Conservation (phyloP, 345 rosid species). For the Lepidium africanum region DNA sequence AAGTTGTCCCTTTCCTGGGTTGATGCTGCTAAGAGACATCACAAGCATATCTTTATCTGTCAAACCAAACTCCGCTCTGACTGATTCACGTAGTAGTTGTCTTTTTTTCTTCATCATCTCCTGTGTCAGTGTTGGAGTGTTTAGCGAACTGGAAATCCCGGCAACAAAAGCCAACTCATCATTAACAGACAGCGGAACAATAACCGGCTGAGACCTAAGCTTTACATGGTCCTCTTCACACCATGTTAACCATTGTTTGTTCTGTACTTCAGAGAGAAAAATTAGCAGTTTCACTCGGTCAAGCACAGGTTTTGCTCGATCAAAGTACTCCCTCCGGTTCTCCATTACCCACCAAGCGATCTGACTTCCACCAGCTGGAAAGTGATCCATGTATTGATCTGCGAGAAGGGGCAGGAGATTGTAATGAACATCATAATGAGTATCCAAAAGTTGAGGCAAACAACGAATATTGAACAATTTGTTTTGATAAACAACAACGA, state of each 20-base stretch:
- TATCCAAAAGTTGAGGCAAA: neutral
- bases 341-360: constrained; percentile 99
- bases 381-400: constrained; percentile 80
- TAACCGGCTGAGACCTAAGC: constrained; percentile 74
- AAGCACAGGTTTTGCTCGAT: constrained; percentile 69
- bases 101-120: constrained; percentile 61
- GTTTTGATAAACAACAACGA: neutral
- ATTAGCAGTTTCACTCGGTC: constrained; percentile 73
- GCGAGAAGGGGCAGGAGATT: constrained; percentile 22
- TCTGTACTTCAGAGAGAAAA: constrained; percentile 79
- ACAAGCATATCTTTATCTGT: constrained; percentile 72
- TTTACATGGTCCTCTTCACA: constrained; percentile 72
- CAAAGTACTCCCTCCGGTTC: constrained; percentile 86
- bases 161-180: constrained; percentile 95
- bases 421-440: neutral
- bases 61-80: constrained; percentile 75
- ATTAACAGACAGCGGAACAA: constrained; percentile 81
- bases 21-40: constrained; percentile 90
- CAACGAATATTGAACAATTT: neutral
- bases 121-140: constrained; percentile 50
- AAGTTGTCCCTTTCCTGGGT: constrained; percentile 86
- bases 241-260: constrained; percentile 86
- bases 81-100: constrained; percentile 51
- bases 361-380: constrained; percentile 94
- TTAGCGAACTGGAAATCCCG: constrained; percentile 67